Percentiles rank a stretch among this genome's conserved stretches.
Conservation (phyloP, 352 stramenopile genomes). For the Saprolegnia parasitica region DNA sequence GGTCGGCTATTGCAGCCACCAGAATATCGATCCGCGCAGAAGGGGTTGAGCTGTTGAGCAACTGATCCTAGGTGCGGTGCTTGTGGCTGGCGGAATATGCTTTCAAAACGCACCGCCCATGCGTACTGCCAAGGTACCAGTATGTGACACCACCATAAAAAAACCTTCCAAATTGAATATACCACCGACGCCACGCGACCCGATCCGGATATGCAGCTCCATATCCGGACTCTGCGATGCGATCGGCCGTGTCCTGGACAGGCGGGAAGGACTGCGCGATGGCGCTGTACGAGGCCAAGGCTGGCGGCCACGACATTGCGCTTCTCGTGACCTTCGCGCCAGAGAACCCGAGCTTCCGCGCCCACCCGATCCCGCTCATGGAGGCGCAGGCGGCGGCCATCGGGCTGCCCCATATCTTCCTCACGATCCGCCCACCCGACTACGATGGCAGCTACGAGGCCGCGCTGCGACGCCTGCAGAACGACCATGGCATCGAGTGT, state of each 20-base stretch:
- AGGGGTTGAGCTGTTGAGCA: too few species aligned
- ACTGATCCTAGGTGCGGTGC: too few species aligned
- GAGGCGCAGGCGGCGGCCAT: constrained; percentile 36
- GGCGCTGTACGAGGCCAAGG: constrained; percentile 32
- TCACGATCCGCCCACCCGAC: constrained; percentile 22
- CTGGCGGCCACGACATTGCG: constrained; percentile 31
- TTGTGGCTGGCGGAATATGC: too few species aligned
- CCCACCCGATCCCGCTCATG: constrained; percentile 41
- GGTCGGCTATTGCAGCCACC: too few species aligned
- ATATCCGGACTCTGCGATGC: too few species aligned
- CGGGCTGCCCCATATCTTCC: constrained; percentile 32
- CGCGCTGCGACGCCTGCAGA: constrained; percentile 31
- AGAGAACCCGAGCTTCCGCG: constrained; percentile 33
- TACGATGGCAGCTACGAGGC: constrained; percentile 42
- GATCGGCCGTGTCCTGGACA: constrained; percentile 39
- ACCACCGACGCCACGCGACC: too few species aligned
- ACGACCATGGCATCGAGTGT: constrained; percentile 35
- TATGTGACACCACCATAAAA: too few species aligned
- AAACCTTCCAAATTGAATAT: too few species aligned
- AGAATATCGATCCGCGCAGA: too few species aligned
- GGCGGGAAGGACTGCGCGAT: constrained; percentile 51
- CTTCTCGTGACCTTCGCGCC: constrained; percentile 34
- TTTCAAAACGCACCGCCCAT: too few species aligned
- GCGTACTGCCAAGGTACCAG: too few species aligned
- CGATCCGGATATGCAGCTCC: too few species aligned